Evolutionary conservation across 1,139 yeast genomes (phyloP), one percentile per base, ranked within the genome.

Genomic region (Dujonia santamariae): DNA sequence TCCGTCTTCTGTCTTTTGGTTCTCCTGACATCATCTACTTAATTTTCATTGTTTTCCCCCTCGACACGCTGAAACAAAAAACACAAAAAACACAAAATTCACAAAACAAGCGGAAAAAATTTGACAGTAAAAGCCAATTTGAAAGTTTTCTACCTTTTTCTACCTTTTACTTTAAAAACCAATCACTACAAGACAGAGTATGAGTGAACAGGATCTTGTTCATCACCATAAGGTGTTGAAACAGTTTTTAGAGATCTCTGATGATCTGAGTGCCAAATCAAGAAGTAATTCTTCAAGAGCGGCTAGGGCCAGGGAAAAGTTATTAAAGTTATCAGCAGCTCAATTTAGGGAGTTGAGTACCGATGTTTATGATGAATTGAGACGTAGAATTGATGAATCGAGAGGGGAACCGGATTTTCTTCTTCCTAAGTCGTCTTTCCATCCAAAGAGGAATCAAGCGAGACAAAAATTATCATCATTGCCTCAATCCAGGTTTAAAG

Each of bases 381-480:
- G 78, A 50, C 74, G 98, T 48, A 70, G 97, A 42, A 72, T 71
- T 32, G 79, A 73, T 41, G 77, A 72, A 44, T 59, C 69, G 22
- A 51, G 75, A 37, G 69, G 75, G 28, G 77, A 75, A 47, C 80
- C 85, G 4, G 82, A 77, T 41, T 78, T 75, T 51, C 64, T 86
- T 40, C 68, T 80, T 33, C 90, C 95, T 4, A 75, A 75, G 53
- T 69, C 77, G n/a, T 64, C 72, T 3, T 87, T 87, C 61, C 98
- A 94, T 55, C 94, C 95, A 23, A 90, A 88, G 54, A 74, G 98
- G 51, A 94, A 94, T 56, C 96, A 88, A 58, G 98, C 98, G 3
- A 75, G 99, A 48, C 90, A 86, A 54, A 92, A 90, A 59, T 72
- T 94, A 45, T 85, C 97, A 2, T 78, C 87, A 29, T 72, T 94